These are phyloP conservation scores for Plasmodium vivax DNA, from an alignment of 169 alveolate species.

Conservation along the genomic window DNA sequence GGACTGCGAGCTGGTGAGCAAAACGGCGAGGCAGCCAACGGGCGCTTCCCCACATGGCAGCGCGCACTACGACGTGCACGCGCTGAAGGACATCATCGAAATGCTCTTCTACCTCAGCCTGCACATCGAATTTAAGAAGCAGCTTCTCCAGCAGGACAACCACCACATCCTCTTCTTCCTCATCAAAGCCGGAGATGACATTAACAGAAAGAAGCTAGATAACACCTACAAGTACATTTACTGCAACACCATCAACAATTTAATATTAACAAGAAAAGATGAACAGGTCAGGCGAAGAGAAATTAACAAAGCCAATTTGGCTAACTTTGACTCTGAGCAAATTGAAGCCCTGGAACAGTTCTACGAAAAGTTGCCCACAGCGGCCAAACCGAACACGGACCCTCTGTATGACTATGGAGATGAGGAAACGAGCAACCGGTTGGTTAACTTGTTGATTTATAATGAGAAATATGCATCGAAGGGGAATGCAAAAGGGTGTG, in stretches of 20 bases:
- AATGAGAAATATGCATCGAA: slow-evolving; percentile 40
- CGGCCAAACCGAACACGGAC: slow-evolving; percentile 33
- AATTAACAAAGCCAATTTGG: slow-evolving; percentile 65
- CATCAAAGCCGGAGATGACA: slow-evolving; percentile 52
- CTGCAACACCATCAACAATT: slow-evolving; percentile 50
- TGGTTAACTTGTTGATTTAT: slow-evolving; percentile 32
- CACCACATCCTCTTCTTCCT: slow-evolving; percentile 48
- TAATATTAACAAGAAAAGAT: slow-evolving; percentile 64
- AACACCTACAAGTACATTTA: slow-evolving; percentile 62
- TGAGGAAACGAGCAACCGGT: slow-evolving; percentile 47
- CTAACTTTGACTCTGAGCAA: slow-evolving; percentile 67
- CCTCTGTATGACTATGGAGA: slow-evolving; percentile 73
- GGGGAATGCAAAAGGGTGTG: background rate
- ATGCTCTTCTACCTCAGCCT: slow-evolving; percentile 67
- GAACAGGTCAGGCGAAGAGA: slow-evolving; percentile 59
- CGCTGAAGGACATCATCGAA: slow-evolving; percentile 53
- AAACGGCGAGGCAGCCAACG: background rate
- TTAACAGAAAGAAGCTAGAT: slow-evolving; percentile 55
- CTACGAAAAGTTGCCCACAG: slow-evolving; percentile 39
- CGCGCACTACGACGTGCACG: background rate
- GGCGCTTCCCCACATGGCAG: background rate
- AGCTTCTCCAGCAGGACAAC: slow-evolving; percentile 39
- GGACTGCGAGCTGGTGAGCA: background rate
- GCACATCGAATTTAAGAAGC: slow-evolving; percentile 64
- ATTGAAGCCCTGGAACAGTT: slow-evolving; percentile 73